Evolutionary conservation across 164 flowering plant species (phyloP).

Genomic region (Annona cherimola): DNA sequence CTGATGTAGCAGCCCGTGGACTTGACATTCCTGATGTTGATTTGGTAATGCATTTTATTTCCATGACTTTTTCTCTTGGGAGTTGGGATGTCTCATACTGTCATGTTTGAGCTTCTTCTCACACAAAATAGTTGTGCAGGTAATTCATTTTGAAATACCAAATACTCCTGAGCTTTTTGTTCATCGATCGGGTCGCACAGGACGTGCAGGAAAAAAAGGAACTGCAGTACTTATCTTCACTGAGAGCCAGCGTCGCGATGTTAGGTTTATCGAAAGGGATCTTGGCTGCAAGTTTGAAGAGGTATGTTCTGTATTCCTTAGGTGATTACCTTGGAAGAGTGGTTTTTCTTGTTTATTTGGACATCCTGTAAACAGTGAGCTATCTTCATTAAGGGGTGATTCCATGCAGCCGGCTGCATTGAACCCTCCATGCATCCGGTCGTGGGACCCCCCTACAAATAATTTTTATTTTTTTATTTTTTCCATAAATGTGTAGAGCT

Average conservation of each 20-base stretch:
- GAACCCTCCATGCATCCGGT: no score
- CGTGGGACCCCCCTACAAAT: no score
- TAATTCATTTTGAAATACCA: slow-evolving; percentile 39
- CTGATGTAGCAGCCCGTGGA: slow-evolving; percentile 49
- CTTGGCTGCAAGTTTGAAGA: slow-evolving; percentile 31
- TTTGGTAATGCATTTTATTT: slow-evolving; percentile 29
- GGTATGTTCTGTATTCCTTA: slow-evolving; percentile 13
- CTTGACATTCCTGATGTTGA: slow-evolving; percentile 48
- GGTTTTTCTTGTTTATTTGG: no score
- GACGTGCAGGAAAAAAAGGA: slow-evolving; percentile 45
- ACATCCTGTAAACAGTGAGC: no score
- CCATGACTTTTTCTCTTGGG: background rate
- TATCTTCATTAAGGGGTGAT: no score
- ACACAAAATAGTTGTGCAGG: slow-evolving; percentile 18
- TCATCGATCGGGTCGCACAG: slow-evolving; percentile 44
- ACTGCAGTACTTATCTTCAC: slow-evolving; percentile 37
- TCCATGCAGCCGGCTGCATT: no score
- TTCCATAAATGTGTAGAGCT: no score
- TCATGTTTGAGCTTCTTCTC: slow-evolving; percentile 1
- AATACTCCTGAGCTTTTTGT: slow-evolving; percentile 36
- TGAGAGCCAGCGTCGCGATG: slow-evolving; percentile 26
- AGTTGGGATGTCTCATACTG: background rate
- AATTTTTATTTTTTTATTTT: no score
- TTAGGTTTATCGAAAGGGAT: slow-evolving; percentile 29
- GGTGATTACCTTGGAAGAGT: no score